phyloP scores from a whole-genome alignment of 495 filamentous ascomycete genomes.

The Xylaria bambusicola region DNA sequence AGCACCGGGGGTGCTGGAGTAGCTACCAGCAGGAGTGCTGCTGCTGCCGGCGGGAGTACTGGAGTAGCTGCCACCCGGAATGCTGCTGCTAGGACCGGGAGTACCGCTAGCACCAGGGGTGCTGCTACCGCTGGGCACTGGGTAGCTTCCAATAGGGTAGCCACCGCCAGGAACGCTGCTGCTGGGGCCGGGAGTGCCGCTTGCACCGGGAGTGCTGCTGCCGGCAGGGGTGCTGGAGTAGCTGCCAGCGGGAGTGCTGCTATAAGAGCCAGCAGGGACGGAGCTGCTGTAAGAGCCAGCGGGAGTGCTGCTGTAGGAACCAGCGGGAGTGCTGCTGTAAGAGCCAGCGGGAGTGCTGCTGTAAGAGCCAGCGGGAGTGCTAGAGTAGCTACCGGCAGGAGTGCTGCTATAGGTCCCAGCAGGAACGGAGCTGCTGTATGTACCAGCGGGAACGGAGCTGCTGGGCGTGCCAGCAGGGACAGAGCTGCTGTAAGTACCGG shows the following conservation, averaged over 20 bases:
- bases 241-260: constrained; percentile 2
- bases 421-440: background rate
- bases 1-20: background rate
- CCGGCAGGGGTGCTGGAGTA: background rate
- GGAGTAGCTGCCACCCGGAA: background rate
- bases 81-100: background rate
- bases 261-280: background rate
- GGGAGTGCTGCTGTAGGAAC: background rate
- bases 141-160: background rate
- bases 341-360: background rate
- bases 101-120: background rate
- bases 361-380: background rate
- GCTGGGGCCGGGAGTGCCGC: background rate
- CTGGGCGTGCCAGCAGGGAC: background rate
- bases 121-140: background rate
- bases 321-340: background rate
- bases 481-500: background rate
- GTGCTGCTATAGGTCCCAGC: background rate
- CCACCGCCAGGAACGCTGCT: background rate
- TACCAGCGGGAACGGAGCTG: background rate
- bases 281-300: background rate
- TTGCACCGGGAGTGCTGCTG: background rate
- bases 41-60: background rate
- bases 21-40: background rate
- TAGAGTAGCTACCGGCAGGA: background rate